Percentiles rank a stretch among this genome's conserved stretches.
phyloP scores from a whole-genome alignment of 352 stramenopile genomes.

The Pythium aristosporum region DNA sequence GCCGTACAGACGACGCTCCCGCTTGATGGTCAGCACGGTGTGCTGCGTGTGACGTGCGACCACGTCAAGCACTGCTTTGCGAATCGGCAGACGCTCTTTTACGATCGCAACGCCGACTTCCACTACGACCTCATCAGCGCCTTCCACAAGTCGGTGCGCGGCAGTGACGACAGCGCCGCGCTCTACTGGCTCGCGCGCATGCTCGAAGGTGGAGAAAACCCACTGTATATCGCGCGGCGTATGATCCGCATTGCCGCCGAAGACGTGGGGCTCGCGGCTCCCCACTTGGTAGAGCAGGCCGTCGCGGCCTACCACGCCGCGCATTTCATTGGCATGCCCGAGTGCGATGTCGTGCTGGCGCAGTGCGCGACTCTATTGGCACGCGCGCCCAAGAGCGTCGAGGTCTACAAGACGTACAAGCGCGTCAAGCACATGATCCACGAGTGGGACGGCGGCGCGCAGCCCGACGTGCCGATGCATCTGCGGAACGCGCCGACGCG shows the following conservation, averaged over 20 bases:
- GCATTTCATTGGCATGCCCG: constrained; percentile 82
- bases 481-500: constrained; percentile 79
- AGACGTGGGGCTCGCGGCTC: constrained; percentile 76
- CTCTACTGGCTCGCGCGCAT: constrained; percentile 88
- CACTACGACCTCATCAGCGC: constrained; percentile 88
- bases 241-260: constrained; percentile 86
- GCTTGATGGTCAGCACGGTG: constrained; percentile 22
- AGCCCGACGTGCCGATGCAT: constrained; percentile 78
- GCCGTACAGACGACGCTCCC: constrained; percentile 46
- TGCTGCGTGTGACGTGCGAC: constrained; percentile 46
- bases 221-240: constrained; percentile 72
- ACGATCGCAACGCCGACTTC: constrained; percentile 84
- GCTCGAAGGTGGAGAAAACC: constrained; percentile 85
- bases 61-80: constrained; percentile 76
- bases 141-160: constrained; percentile 83
- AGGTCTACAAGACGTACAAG: constrained; percentile 86
- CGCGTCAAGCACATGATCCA: constrained; percentile 62
- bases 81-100: constrained; percentile 71
- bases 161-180: constrained; percentile 76
- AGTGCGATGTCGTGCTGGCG: constrained; percentile 81
- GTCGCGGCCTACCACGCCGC: constrained; percentile 72
- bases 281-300: constrained; percentile 64
- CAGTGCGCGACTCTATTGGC: constrained; percentile 80
- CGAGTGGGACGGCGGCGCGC: constrained; percentile 47
- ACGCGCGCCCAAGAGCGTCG: constrained; percentile 81